Percentiles rank a stretch among this genome's conserved stretches.
Conservation (phyloP, 2,329 filamentous ascomycete species). For the Curvularia sp. region DNA sequence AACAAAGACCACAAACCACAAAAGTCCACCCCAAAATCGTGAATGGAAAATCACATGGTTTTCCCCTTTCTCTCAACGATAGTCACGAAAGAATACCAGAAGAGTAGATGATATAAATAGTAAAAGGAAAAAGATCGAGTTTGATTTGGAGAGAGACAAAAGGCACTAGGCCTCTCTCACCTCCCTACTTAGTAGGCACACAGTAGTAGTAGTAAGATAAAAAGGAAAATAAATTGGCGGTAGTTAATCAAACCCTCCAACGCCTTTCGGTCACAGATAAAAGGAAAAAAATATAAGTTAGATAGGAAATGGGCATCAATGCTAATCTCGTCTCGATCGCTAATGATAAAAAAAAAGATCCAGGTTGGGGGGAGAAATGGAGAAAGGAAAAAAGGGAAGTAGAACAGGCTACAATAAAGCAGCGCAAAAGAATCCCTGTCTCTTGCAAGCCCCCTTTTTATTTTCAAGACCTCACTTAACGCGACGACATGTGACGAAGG, state of each 20-base stretch:
- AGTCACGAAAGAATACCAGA: constrained; percentile 18
- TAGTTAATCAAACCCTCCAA: constrained; percentile 13
- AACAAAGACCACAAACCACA: background rate
- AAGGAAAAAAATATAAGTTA: too few relatives aligned
- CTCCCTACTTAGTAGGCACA: background rate
- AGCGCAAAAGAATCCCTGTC: background rate
- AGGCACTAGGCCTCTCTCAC: constrained; percentile 1
- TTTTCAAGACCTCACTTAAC: background rate
- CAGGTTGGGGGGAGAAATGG: constrained; percentile 1
- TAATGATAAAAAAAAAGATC: constrained; percentile 19
- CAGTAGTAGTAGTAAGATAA: too few relatives aligned
- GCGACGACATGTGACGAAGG: constrained; percentile 17
- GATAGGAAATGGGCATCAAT: constrained; percentile 27
- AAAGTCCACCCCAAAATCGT: background rate
- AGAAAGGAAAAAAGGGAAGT: constrained; percentile 10
- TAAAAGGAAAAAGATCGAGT: background rate
- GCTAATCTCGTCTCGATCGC: constrained; percentile 22
- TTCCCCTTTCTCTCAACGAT: constrained; percentile 18
- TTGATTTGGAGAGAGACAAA: background rate
- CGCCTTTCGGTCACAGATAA: constrained; percentile 10
- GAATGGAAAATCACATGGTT: background rate
- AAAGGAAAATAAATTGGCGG: background rate
- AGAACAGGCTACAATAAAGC: background rate
- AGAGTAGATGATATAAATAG: background rate
- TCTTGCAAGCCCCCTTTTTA: background rate